These are phyloP conservation scores for Zizania palustris DNA, from an alignment of 202 grass and related monocot species.

Conservation along the genomic window DNA sequence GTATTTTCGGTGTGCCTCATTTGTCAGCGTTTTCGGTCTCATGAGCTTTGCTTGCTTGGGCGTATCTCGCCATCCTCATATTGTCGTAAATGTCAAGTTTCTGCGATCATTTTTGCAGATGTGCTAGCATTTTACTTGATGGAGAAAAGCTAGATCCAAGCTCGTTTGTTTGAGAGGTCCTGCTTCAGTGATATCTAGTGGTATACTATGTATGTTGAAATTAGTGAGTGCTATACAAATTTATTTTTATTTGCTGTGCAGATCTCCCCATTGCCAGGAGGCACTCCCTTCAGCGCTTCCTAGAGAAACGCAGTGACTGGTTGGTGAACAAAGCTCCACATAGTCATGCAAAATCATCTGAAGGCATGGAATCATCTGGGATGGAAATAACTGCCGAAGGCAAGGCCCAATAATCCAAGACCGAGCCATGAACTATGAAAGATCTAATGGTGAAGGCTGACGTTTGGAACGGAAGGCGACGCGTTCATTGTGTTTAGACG, in stretches of 20 bases:
- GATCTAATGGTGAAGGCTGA: slow-evolving; percentile 36
- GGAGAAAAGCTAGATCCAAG: too few species aligned
- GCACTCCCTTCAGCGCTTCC: slow-evolving; percentile 86
- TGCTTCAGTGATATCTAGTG: too few species aligned
- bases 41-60: too few species aligned
- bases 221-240: too few species aligned
- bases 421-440: not conserved
- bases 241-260: slow-evolving; percentile 40
- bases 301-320: slow-evolving; percentile 90
- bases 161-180: too few species aligned
- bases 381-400: slow-evolving; percentile 41
- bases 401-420: slow-evolving; percentile 53
- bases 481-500: slow-evolving; percentile 24
- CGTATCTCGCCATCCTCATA: too few species aligned
- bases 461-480: slow-evolving; percentile 12
- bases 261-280: slow-evolving; percentile 94
- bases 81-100: too few species aligned
- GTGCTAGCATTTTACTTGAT: too few species aligned
- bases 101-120: too few species aligned
- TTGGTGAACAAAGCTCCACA: slow-evolving; percentile 83
- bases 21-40: too few species aligned
- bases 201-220: too few species aligned
- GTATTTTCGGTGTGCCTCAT: too few species aligned
- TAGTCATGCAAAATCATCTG: slow-evolving; percentile 48
- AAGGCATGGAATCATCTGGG: slow-evolving; percentile 55